Percentiles rank a stretch among this genome's conserved stretches.
Conservation (phyloP, 768 basidiomycete species). For the Amylocystis lapponica region DNA sequence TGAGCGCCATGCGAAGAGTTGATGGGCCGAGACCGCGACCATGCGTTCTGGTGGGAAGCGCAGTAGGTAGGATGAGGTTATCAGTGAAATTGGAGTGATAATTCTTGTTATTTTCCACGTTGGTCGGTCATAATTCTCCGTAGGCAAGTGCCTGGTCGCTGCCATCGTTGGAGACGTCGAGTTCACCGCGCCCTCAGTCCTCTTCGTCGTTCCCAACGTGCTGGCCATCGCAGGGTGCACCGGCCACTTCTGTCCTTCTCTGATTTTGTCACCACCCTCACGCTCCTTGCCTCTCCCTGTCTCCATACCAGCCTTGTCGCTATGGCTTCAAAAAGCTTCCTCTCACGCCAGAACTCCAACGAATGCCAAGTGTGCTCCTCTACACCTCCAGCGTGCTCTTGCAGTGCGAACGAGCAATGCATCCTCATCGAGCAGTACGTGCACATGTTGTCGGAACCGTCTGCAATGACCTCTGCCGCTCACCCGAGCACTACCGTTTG, state of each 20-base stretch:
- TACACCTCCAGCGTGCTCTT: conserved; percentile 45
- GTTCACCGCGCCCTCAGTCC: conserved; percentile 4
- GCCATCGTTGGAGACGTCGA: conserved; percentile 4
- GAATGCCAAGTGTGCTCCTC: conserved; percentile 32
- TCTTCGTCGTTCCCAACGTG: conserved; percentile 22
- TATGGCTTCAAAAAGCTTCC: conserved; percentile 17
- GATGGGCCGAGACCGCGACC: no score
- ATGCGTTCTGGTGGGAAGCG: no score
- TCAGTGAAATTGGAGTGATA: no score
- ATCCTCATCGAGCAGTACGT: conserved; percentile 54
- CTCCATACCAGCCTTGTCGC: conserved; percentile 8
- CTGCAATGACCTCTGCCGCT: no score
- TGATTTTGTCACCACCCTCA: conserved; percentile 12
- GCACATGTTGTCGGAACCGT: neutral
- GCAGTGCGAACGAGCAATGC: conserved; percentile 51
- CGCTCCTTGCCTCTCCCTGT: conserved; percentile 17
- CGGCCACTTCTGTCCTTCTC: conserved; percentile 5
- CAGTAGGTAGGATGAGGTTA: no score
- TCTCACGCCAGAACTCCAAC: conserved; percentile 14
- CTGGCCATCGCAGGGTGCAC: conserved; percentile 26
- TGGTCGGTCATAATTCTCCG: no score
- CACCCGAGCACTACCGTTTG: neutral
- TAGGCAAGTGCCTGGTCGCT: conserved; percentile 1
- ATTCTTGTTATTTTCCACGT: no score
- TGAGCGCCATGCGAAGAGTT: no score